A percentile compares a stretch with the other conserved stretches of the same genome.
These are phyloP conservation scores for Tetracladium marchalianum DNA, from an alignment of 495 filamentous ascomycete species.

Conservation along the genomic window DNA sequence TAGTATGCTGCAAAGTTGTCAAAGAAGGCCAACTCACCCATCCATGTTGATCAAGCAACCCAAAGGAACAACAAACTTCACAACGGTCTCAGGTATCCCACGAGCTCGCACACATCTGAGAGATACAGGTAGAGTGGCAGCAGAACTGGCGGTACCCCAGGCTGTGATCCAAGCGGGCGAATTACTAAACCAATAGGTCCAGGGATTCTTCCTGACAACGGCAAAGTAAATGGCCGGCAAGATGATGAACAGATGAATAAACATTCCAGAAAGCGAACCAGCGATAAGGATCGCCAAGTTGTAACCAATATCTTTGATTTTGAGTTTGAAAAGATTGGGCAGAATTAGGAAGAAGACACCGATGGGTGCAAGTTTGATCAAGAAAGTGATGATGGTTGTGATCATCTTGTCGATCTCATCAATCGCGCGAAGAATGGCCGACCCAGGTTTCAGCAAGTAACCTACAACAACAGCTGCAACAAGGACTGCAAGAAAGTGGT, in stretches of 20 bases:
- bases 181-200: constrained; percentile 19
- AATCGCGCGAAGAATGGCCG: constrained; percentile 9
- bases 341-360: constrained; percentile 28
- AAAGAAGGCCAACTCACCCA: constrained; percentile 5
- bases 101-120: constrained; percentile 11
- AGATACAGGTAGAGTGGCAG: constrained; percentile 21
- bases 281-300: constrained; percentile 26
- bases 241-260: constrained; percentile 21
- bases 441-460: constrained; percentile 15
- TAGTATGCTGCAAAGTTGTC: background rate
- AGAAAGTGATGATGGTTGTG: constrained; percentile 21
- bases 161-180: constrained; percentile 23
- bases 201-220: constrained; percentile 18
- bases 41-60: constrained; percentile 27
- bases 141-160: constrained; percentile 22
- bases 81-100: constrained; percentile 14
- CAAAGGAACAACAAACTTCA: constrained; percentile 21
- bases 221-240: constrained; percentile 20
- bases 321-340: constrained; percentile 24
- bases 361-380: constrained; percentile 26
- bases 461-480: constrained; percentile 18
- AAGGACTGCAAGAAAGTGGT: constrained; percentile 20
- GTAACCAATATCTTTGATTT: constrained; percentile 19
- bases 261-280: constrained; percentile 18
- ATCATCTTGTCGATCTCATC: constrained; percentile 23